Base-by-base conservation (phyloP, 2,329 filamentous ascomycete species). In the Nannizziopsis barbatae region DNA sequence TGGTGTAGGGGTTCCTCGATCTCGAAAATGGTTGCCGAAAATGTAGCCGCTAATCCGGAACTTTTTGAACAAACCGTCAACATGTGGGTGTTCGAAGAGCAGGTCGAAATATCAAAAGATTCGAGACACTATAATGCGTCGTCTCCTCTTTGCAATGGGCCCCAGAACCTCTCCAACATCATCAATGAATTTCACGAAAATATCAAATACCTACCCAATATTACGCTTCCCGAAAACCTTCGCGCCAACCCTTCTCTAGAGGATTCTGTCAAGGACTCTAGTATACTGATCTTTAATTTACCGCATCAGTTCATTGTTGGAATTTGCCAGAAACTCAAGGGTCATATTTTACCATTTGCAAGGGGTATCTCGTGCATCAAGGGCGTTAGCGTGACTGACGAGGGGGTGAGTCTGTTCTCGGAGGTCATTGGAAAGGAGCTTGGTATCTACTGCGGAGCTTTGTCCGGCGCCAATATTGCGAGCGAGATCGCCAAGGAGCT, bases 31-130 rank as follows among this genome's bases (percentile, higher is more conserved):
- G 79, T 95, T 45, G 89, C 89, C 58, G 90, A 98, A 68, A 98
- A 94, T 71, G 84, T 87, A 33, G 79, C 77, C 53, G 80, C 76
- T 55, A 75, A 95, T 69, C 75, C 81, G 8, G 77, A 87, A 27
- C 63, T 95, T 39, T 98, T 96, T 64, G 86, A 96, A 62, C 73
- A 83, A 64, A 75, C 87, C 53, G 88, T 98, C 45, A 86, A 94
- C 69, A 96, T 98, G 92, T 98, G 92, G 92, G 93, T 98, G 61
- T 95, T 81, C 64, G 92, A 98, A 69, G 92, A 98, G 68, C 79
- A 94, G 18, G 81, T 95, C 55, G 77, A 78, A 47, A 73, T 95
- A 37, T 70, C 84, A 10, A 75, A 82, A 59, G 75, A 76, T 54
- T 90, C 85, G 42, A 80, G 79, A 57, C 76, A 87, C 69, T 88